Conservation (phyloP, 768 basidiomycete genomes). For the Xerocomellus dryophilus region DNA sequence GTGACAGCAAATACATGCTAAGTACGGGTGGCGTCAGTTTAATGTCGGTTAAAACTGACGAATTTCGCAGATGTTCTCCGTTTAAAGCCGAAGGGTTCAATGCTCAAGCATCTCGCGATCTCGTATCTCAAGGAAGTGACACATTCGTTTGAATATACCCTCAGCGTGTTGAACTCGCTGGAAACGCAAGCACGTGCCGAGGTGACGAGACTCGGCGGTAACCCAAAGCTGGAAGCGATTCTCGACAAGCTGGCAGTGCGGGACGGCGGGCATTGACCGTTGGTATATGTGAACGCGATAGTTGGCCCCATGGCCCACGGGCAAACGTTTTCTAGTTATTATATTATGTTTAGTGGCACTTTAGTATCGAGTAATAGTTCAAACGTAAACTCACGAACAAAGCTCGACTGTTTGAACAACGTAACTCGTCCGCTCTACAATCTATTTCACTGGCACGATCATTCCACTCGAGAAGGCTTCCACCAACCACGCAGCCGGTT, state of each 20-base stretch:
- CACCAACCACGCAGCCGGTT: too few relatives aligned
- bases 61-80: slow-evolving; percentile 74
- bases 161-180: slow-evolving; percentile 61
- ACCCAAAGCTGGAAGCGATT: slow-evolving; percentile 54
- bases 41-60: not conserved
- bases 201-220: slow-evolving; percentile 75
- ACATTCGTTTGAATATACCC: slow-evolving; percentile 84
- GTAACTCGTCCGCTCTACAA: too few relatives aligned
- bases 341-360: not conserved
- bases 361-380: not conserved
- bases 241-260: slow-evolving; percentile 47
- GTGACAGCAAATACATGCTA: slow-evolving; percentile 73
- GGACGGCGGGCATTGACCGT: not conserved
- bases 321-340: not conserved
- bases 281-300: too few relatives aligned
- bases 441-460: too few relatives aligned
- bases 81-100: slow-evolving; percentile 78
- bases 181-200: slow-evolving; percentile 68
- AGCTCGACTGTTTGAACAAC: too few relatives aligned
- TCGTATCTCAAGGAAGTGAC: slow-evolving; percentile 74
- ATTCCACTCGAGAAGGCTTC: too few relatives aligned
- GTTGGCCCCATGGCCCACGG: too few relatives aligned
- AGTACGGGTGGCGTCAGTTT: slow-evolving; percentile 53
- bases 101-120: slow-evolving; percentile 78
- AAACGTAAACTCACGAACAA: too few relatives aligned